Evolutionary conservation across 371 early-diverging fungal species (phyloP), one percentile per base, ranked within the genome.

Genomic region (Mortierella sp.): DNA sequence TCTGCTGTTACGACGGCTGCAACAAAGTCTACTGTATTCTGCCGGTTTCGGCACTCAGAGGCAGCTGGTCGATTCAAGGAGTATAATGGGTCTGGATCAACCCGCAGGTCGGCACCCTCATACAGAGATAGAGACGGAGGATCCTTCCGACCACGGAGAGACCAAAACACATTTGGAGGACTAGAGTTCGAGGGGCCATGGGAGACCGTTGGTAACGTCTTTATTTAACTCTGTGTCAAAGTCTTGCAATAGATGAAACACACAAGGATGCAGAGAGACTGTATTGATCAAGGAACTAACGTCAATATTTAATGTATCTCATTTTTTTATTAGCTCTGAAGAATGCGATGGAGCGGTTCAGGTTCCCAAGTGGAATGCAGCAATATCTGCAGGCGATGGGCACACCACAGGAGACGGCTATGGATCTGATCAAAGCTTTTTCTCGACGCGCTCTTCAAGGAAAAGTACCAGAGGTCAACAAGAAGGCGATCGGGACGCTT

Each of bases 301-400:
- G 4, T 42, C 34, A 28, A 63, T 60, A 2, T 70, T 19, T n/a
- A 58, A 31, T 38, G 42, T 38, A 1, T 3, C 42, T 5, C 42
- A 3, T 38, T 38, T 38, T 38, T 60, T 72, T 3, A n/a, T 55
- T 65, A 86, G 87, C 87, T 19, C 44, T 82, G 3, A 72, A 76
- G 34, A 72, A 75, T 45, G 87, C 83, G 1, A 28, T 86, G 14
- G 76, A 80, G 0, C 71, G 83, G 52, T 80, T 86, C 50, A 75
- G 45, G 58, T 38, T 45, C 28, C 80, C 83, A 6, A 52, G 45
- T 4, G 54, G 47, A 2, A 79, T 86, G 72, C 80, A 73, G 28
- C 70, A 55, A 13, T 80, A 80, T 26, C 47, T 86, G 72, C 78
- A 80, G 50, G 54, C 76, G 13, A 34, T 86, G 52, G 87, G 87